Evolutionary conservation across 352 stramenopile genomes (phyloP).

Genomic region (Pythium rishiriense): DNA sequence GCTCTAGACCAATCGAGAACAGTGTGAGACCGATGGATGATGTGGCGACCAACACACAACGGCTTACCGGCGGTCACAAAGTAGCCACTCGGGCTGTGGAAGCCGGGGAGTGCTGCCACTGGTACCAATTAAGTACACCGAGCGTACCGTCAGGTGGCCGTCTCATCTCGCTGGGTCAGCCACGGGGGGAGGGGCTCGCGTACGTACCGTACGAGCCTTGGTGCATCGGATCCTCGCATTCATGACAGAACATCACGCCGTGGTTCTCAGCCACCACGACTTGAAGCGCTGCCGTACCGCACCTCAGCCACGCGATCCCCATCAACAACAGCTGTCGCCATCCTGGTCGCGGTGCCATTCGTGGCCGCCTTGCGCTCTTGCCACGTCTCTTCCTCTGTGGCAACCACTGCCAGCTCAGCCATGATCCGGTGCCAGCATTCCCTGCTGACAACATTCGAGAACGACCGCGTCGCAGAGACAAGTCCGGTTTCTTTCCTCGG

Average conservation of each 20-base stretch:
- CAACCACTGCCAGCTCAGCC: too few relatives aligned
- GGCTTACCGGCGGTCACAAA: background rate
- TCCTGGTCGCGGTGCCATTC: too few relatives aligned
- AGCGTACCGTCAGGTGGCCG: too few relatives aligned
- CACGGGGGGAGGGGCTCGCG: too few relatives aligned
- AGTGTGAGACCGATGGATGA: too few relatives aligned
- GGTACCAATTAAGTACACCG: background rate
- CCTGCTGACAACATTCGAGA: background rate
- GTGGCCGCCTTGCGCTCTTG: too few relatives aligned
- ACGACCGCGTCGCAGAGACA: background rate
- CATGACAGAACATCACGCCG: constrained; percentile 30
- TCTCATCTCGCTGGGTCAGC: too few relatives aligned
- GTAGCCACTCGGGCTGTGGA: constrained; percentile 1
- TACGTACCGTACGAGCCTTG: constrained; percentile 28
- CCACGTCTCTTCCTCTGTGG: too few relatives aligned
- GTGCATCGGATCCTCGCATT: constrained; percentile 24
- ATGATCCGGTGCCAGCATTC: background rate
- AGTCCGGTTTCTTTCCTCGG: too few relatives aligned
- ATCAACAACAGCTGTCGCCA: background rate
- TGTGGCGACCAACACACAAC: too few relatives aligned
- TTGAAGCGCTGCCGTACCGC: constrained; percentile 1
- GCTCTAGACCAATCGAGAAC: constrained; percentile 2
- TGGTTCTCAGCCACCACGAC: constrained; percentile 26
- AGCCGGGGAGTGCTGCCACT: constrained; percentile 10
- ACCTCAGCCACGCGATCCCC: background rate